These are phyloP conservation scores for Cajanus cajan DNA, from an alignment of 306 rosid species.

Conservation along the genomic window DNA sequence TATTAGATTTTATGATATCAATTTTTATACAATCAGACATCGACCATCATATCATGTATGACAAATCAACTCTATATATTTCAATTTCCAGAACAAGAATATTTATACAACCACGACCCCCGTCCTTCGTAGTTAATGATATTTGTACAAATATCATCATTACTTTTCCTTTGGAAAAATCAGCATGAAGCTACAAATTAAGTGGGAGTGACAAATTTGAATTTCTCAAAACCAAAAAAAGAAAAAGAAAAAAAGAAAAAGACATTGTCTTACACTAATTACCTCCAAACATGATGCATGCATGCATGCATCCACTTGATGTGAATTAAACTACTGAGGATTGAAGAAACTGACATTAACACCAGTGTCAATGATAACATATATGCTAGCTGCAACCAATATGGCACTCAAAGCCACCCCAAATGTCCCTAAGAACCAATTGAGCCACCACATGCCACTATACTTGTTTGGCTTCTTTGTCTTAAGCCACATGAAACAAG, in stretches of 20 bases:
- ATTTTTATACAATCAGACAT: too few relatives aligned
- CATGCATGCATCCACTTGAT: too few relatives aligned
- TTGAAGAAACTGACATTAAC: constrained; percentile 61
- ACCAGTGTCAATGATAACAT: constrained; percentile 66
- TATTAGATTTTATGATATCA: too few relatives aligned
- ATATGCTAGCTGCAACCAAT: constrained; percentile 52
- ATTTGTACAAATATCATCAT: neutral
- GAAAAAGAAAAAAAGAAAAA: neutral
- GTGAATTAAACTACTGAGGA: constrained; percentile 43
- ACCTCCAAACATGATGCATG: neutral
- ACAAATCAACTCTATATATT: neutral
- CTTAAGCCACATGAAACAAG: constrained; percentile 52
- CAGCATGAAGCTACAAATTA: neutral
- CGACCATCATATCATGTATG: neutral
- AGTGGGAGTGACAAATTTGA: constrained; percentile 4
- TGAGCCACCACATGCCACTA: constrained; percentile 51
- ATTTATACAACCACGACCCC: constrained; percentile 15
- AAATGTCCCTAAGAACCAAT: constrained; percentile 61
- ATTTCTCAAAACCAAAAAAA: neutral
- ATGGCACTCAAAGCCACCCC: constrained; percentile 58
- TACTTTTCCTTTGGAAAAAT: neutral
- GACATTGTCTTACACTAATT: neutral
- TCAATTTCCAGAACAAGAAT: neutral
- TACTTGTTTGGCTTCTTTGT: constrained; percentile 40
- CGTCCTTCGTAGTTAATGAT: neutral